Evolutionary conservation across 257 asterid genomes (phyloP).

Genomic region (Solanum pinnatisectum): DNA sequence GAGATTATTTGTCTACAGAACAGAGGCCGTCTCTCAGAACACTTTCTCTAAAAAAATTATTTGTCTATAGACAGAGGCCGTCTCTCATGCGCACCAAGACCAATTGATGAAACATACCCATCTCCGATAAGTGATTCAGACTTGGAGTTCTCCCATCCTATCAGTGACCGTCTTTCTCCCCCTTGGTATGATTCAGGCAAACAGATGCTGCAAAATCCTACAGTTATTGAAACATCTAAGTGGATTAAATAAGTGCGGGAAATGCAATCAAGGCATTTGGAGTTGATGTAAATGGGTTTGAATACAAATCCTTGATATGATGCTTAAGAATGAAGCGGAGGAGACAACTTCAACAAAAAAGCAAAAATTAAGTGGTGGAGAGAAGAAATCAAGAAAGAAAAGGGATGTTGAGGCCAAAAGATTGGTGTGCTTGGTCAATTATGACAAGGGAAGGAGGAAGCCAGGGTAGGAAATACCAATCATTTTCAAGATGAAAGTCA

Average conservation of each 20-base stretch:
- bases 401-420: background rate
- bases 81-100: background rate
- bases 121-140: background rate
- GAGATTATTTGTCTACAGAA: background rate
- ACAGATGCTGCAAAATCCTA: background rate
- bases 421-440: background rate
- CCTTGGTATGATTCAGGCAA: background rate
- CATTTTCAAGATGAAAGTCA: background rate
- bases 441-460: background rate
- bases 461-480: background rate
- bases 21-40: background rate
- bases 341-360: background rate
- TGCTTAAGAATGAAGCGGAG: background rate
- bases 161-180: background rate
- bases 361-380: background rate
- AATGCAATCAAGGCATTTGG: background rate
- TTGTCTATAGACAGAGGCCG: background rate
- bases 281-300: background rate
- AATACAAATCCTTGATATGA: background rate
- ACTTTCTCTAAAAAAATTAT: background rate
- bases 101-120: background rate
- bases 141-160: background rate
- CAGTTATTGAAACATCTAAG: background rate
- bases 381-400: background rate
- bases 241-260: background rate